Evolutionary conservation across 345 rosid genomes (phyloP).

Genomic region (Excoecaria cochinchinensis): DNA sequence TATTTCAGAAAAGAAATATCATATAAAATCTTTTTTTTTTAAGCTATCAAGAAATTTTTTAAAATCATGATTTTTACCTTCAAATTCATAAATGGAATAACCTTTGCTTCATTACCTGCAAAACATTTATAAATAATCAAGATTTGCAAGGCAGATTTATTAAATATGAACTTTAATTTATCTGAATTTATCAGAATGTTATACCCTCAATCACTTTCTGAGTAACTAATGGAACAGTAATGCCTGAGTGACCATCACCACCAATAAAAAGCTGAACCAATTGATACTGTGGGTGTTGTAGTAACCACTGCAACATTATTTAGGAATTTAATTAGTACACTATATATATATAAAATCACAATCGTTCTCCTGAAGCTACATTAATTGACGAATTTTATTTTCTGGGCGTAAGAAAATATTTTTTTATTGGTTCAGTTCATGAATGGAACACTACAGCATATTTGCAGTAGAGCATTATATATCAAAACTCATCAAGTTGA

Average conservation of each 20-base stretch:
- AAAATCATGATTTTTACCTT: conserved; percentile 5
- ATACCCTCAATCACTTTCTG: conserved; percentile 23
- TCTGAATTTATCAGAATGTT: too few species aligned
- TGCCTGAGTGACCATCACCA: conserved; percentile 40
- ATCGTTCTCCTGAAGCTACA: too few species aligned
- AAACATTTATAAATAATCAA: not conserved
- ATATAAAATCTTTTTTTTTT: not conserved
- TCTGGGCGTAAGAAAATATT: too few species aligned
- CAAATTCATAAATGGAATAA: conserved; percentile 27
- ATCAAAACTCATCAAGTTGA: too few species aligned
- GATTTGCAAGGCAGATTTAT: not conserved
- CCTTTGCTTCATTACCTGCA: conserved; percentile 26
- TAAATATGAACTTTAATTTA: too few species aligned
- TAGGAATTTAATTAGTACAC: not conserved
- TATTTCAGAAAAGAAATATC: not conserved
- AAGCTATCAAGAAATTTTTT: not conserved
- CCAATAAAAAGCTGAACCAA: conserved; percentile 27
- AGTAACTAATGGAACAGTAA: conserved; percentile 25
- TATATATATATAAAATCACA: not conserved
- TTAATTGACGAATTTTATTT: too few species aligned
- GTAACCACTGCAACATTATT: conserved; percentile 36
- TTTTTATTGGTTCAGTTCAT: too few species aligned
- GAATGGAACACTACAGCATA: too few species aligned
- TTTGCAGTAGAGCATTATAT: too few species aligned
- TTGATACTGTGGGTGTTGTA: conserved; percentile 25